These are phyloP conservation scores for Apiospora rasikravindrae DNA, from an alignment of 2,329 filamentous ascomycete genomes.

Conservation along the genomic window DNA sequence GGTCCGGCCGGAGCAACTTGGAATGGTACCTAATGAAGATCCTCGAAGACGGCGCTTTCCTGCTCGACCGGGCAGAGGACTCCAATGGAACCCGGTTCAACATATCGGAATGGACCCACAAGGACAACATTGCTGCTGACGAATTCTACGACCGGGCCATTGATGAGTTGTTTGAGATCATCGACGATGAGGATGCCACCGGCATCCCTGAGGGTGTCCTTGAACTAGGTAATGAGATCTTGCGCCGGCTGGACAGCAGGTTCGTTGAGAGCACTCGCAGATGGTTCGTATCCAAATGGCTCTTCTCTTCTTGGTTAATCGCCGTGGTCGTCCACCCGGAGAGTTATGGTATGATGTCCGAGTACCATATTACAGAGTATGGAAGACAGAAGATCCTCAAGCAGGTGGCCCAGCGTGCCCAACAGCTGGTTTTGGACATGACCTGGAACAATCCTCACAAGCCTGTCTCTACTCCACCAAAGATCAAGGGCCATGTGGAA, in stretches of 20 bases:
- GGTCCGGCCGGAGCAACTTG: slow-evolving; percentile 87
- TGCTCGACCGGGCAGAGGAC: slow-evolving; percentile 84
- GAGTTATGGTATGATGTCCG: slow-evolving; percentile 77
- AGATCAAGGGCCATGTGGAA: slow-evolving; percentile 72
- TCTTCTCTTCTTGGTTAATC: slow-evolving; percentile 86
- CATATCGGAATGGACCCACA: slow-evolving; percentile 73
- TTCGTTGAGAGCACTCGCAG: slow-evolving; percentile 76
- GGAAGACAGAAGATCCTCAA: slow-evolving; percentile 81
- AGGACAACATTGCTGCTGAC: slow-evolving; percentile 82
- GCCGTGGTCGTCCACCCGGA: slow-evolving; percentile 89
- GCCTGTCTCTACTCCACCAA: slow-evolving; percentile 65
- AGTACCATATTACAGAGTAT: slow-evolving; percentile 91
- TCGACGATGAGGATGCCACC: slow-evolving; percentile 83
- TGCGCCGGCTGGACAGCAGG: slow-evolving; percentile 75
- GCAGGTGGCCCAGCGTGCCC: slow-evolving; percentile 80
- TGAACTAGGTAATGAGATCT: slow-evolving; percentile 82
- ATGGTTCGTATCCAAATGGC: slow-evolving; percentile 89
- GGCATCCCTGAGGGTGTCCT: slow-evolving; percentile 87
- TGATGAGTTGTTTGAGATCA: slow-evolving; percentile 79
- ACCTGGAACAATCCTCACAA: slow-evolving; percentile 66
- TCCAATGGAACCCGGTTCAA: slow-evolving; percentile 75
- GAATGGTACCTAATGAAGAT: slow-evolving; percentile 96
- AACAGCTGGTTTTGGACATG: slow-evolving; percentile 80
- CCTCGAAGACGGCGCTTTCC: slow-evolving; percentile 88
- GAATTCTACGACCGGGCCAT: slow-evolving; percentile 88